phyloP scores from a whole-genome alignment of 345 rosid genomes.

The Bretschneidera sinensis region DNA sequence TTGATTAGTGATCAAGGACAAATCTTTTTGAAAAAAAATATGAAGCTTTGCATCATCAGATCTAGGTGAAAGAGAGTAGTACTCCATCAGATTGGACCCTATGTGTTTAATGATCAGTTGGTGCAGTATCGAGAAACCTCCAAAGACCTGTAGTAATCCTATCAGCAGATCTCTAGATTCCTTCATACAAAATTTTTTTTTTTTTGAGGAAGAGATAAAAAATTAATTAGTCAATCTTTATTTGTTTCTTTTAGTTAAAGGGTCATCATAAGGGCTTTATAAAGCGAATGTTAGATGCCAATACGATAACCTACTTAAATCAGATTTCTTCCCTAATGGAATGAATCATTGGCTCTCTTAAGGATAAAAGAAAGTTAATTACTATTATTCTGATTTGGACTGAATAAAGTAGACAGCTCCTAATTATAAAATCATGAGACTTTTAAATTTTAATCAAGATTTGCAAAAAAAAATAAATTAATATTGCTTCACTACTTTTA shows the following conservation, averaged over 20 bases:
- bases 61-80: too few relatives aligned
- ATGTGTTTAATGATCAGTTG: too few relatives aligned
- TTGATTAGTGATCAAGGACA: neutral
- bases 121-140: too few relatives aligned
- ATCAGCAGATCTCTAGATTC: slow-evolving; percentile 25
- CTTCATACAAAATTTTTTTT: neutral
- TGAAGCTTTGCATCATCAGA: neutral
- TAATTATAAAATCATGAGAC: slow-evolving; percentile 13
- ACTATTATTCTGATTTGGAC: slow-evolving; percentile 17
- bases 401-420: slow-evolving; percentile 22
- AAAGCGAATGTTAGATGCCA: slow-evolving; percentile 34
- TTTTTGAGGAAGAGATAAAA: too few relatives aligned
- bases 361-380: slow-evolving; percentile 19
- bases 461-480: neutral
- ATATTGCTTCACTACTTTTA: too few relatives aligned
- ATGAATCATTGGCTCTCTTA: slow-evolving; percentile 16
- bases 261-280: slow-evolving; percentile 13
- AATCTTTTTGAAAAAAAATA: too few relatives aligned
- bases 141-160: slow-evolving; percentile 1
- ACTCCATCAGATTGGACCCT: too few relatives aligned
- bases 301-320: slow-evolving; percentile 42
- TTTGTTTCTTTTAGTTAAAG: slow-evolving; percentile 15
- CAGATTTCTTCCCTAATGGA: slow-evolving; percentile 12
- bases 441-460: slow-evolving; percentile 19
- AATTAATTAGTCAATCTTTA: neutral